Percentiles rank a stretch among this genome's conserved stretches.
These are phyloP conservation scores for Trypanosoma scelopori DNA, from an alignment of 208 protist species.

Conservation along the genomic window DNA sequence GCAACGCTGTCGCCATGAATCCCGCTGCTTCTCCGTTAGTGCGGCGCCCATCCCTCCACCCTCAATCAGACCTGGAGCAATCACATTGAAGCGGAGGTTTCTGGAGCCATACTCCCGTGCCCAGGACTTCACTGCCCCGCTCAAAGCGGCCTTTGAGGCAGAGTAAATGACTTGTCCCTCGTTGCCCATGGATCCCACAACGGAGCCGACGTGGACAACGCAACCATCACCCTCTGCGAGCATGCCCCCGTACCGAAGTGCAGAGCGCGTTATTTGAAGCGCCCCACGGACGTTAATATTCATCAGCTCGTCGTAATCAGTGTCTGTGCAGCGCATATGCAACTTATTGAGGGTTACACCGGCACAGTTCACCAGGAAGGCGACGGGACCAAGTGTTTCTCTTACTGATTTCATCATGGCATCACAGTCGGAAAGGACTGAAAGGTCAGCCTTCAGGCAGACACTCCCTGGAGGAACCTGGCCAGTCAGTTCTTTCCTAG, in stretches of 20 bases:
- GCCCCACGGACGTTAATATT: constrained; percentile 76
- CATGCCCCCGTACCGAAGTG: constrained; percentile 78
- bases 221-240: constrained; percentile 47
- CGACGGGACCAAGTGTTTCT: constrained; percentile 43
- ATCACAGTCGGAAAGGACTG: constrained; percentile 47
- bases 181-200: constrained; percentile 75
- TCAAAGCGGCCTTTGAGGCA: constrained; percentile 89
- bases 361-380: constrained; percentile 79
- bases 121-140: constrained; percentile 78
- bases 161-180: constrained; percentile 89
- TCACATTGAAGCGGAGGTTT: constrained; percentile 90
- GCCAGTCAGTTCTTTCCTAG: constrained; percentile 34
- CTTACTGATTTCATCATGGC: constrained; percentile 49
- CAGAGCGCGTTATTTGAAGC: constrained; percentile 66
- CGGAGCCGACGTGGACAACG: constrained; percentile 81
- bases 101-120: constrained; percentile 80
- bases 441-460: constrained; percentile 53
- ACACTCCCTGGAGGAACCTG: constrained; percentile 44
- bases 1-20: constrained; percentile 49
- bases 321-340: constrained; percentile 57
- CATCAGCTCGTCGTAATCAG: constrained; percentile 73
- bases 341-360: constrained; percentile 80
- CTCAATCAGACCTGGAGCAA: constrained; percentile 88
- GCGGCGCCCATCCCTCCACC: constrained; percentile 75
- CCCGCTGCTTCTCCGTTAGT: constrained; percentile 54